These are phyloP conservation scores for Cyanodermella asteris DNA, from an alignment of 2,329 filamentous ascomycete species.

Conservation along the genomic window DNA sequence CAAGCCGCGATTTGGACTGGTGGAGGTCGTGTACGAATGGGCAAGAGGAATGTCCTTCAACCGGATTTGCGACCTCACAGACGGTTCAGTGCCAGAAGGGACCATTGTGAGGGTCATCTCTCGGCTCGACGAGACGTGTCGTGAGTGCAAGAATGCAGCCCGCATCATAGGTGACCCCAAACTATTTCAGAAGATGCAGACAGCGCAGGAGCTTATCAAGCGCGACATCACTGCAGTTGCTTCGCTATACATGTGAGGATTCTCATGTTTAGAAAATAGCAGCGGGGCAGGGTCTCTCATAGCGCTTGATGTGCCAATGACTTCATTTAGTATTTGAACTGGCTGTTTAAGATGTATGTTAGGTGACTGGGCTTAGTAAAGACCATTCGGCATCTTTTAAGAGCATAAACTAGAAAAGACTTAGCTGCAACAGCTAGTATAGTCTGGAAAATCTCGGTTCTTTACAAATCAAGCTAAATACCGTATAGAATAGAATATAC, in stretches of 20 bases:
- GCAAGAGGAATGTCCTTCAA: slow-evolving; percentile 95
- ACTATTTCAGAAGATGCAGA: slow-evolving; percentile 89
- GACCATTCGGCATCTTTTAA: too few species aligned
- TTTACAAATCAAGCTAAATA: too few species aligned
- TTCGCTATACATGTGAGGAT: slow-evolving; percentile 56
- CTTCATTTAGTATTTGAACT: too few species aligned
- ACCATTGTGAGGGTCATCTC: slow-evolving; percentile 94
- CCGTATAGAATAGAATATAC: too few species aligned
- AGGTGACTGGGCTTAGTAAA: too few species aligned
- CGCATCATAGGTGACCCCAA: slow-evolving; percentile 86
- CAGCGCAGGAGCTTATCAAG: slow-evolving; percentile 94
- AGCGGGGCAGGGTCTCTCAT: too few species aligned
- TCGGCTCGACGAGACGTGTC: slow-evolving; percentile 79
- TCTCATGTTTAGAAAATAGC: too few species aligned
- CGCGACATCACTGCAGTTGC: slow-evolving; percentile 82
- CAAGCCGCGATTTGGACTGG: slow-evolving; percentile 70
- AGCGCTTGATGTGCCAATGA: too few species aligned
- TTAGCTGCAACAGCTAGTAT: too few species aligned
- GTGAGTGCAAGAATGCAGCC: slow-evolving; percentile 93
- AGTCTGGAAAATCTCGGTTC: too few species aligned
- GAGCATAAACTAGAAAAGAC: too few species aligned
- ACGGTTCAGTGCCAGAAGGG: slow-evolving; percentile 89
- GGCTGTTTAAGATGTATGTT: too few species aligned
- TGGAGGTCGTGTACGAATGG: slow-evolving; percentile 98
- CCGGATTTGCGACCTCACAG: slow-evolving; percentile 86